Base-by-base conservation (phyloP, 225 moss, liverwort and hornwort species). In the Pseudoscleropodium purum region DNA sequence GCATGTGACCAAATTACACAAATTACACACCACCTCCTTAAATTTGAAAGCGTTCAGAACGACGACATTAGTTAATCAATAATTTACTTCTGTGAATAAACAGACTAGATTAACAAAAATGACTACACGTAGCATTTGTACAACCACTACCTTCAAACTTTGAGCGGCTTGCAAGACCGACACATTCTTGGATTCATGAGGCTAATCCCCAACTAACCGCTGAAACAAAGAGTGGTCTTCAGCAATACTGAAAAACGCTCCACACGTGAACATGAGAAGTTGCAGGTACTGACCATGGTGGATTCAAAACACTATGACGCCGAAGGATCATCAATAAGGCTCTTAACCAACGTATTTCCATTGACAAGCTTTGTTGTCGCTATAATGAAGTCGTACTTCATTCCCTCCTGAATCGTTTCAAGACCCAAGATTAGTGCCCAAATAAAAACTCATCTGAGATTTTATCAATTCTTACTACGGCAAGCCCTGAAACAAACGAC, bases 331-430 rank as follows among this genome's bases (percentile, higher is more conserved):
- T 97, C 99, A 84, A 99, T 94, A 80, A 99, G 90, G 76, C 96
- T 95, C 88, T 93, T 95, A 13, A 99, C 95, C 85, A 99, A 93
- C 89, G 92, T 94, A 34, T 92, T 90, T 51, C 97, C 99, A 91
- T 91, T 97, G 77, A 97, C 90, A 87, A 99, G 95, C 95, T 97
- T 99, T 81, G 99, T 97, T 39, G 99, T 97, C 83, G 96, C 97
- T 84, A 99, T 91, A 52, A 99, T 79, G 79, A 97, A 97, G 90
- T 99, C 99, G 86, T 95, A 96, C 92, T 97, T 97, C 97, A 95
- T 95, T 80, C 96, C 99, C 92, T 98, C 98, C 96, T 99, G 94
- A 72, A 92, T 89, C 83, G 76, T 80, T 37, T 54, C 89, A 88
- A 82, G 62, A 61, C 75, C 86, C 75, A 86, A 84, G 29, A 41